Evolutionary conservation across 2,329 filamentous ascomycete species (phyloP).

Genomic region (Cryphonectria naterciae): DNA sequence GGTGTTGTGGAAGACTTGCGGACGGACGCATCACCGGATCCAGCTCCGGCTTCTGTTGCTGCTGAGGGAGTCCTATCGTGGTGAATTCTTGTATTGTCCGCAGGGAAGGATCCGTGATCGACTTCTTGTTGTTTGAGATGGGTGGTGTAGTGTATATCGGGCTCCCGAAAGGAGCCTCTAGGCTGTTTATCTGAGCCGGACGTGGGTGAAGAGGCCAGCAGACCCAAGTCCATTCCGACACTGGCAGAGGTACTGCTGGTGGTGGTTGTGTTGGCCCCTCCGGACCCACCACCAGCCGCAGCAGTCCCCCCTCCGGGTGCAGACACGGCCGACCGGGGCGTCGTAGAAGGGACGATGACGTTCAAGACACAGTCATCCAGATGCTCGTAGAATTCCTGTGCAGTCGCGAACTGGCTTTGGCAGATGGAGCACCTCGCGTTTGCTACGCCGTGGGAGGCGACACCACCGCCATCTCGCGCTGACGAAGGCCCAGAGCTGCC

Average conservation of each 20-base stretch:
- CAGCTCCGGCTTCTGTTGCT: neutral
- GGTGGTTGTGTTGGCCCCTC: conserved; percentile 3
- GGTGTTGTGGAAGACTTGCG: conserved; percentile 7
- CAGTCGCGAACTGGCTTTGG: conserved; percentile 74
- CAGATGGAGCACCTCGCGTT: conserved; percentile 93
- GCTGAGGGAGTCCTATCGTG: neutral
- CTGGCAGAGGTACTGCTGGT: conserved; percentile 12
- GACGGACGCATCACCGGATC: neutral
- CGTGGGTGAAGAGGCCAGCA: conserved; percentile 35
- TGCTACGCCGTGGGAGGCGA: conserved; percentile 39
- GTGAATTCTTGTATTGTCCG: conserved; percentile 1
- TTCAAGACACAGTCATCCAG: conserved; percentile 70
- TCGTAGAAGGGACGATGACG: conserved; percentile 56
- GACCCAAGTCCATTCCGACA: conserved; percentile 34
- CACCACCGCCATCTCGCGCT: conserved; percentile 8
- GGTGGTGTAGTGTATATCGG: neutral
- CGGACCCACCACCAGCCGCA: conserved; percentile 11
- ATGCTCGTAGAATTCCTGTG: conserved; percentile 98
- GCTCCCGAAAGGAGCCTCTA: neutral
- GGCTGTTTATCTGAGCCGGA: conserved; percentile 33
- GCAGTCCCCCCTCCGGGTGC: conserved; percentile 26
- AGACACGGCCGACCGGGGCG: conserved; percentile 38
- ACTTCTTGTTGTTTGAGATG: conserved; percentile 3
- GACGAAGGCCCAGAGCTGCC: conserved; percentile 14
- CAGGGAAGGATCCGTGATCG: neutral